These are phyloP conservation scores for Ogataea hybrid DNA, from an alignment of 1,139 yeast genomes.

Conservation along the genomic window DNA sequence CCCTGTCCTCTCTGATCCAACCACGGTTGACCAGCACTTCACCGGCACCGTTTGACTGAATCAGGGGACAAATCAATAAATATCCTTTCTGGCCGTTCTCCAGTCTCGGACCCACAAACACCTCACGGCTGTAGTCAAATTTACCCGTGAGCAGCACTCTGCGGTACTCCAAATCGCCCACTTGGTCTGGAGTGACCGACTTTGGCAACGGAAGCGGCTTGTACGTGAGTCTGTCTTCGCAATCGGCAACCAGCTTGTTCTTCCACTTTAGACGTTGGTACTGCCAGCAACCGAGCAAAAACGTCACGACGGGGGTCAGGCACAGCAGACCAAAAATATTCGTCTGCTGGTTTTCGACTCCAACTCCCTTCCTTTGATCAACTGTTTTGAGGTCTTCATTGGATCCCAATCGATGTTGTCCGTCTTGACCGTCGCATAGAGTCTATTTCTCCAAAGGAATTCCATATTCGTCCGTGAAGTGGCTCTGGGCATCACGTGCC, in stretches of 20 bases:
- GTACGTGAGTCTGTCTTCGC: slow-evolving; percentile 77
- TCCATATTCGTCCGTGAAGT: background rate
- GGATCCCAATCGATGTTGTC: slow-evolving; percentile 87
- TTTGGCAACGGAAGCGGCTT: slow-evolving; percentile 73
- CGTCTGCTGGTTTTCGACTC: slow-evolving; percentile 36
- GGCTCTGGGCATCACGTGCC: background rate
- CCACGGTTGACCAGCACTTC: slow-evolving; percentile 82
- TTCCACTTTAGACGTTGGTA: slow-evolving; percentile 85
- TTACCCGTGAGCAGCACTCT: slow-evolving; percentile 70
- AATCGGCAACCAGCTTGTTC: slow-evolving; percentile 72
- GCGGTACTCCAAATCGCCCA: slow-evolving; percentile 76
- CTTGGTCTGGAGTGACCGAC: slow-evolving; percentile 50
- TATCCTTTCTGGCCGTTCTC: slow-evolving; percentile 78
- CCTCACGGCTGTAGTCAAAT: slow-evolving; percentile 82
- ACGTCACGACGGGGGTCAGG: slow-evolving; percentile 85
- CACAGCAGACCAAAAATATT: slow-evolving; percentile 59
- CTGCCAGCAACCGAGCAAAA: slow-evolving; percentile 94
- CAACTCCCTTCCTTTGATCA: slow-evolving; percentile 36
- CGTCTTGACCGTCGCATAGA: slow-evolving; percentile 47
- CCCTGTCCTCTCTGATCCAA: slow-evolving; percentile 78
- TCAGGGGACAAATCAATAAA: slow-evolving; percentile 76
- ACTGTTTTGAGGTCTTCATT: slow-evolving; percentile 47
- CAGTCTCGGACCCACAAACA: slow-evolving; percentile 89
- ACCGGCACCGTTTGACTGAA: slow-evolving; percentile 72
- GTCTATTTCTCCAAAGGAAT: background rate